phyloP scores from a whole-genome alignment of 2,329 filamentous ascomycete genomes.

The Xylariaceae sp. region DNA sequence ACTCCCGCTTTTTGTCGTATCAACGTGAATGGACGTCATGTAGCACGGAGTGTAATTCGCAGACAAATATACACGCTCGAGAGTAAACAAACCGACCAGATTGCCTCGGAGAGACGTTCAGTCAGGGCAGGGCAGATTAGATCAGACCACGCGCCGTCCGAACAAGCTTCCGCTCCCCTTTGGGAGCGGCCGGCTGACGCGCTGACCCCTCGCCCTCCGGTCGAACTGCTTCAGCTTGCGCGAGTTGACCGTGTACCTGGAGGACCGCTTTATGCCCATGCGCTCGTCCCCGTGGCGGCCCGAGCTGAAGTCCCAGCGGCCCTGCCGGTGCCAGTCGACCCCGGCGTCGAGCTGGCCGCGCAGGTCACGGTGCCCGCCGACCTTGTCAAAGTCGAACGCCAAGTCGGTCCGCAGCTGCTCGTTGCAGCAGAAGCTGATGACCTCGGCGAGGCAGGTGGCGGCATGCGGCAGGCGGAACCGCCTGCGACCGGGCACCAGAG shows the following conservation, averaged over 20 bases:
- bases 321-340: constrained; percentile 37
- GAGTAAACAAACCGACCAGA: too few species aligned
- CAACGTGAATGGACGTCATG: too few species aligned
- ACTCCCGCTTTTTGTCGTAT: too few species aligned
- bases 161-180: constrained; percentile 15
- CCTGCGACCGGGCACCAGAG: constrained; percentile 53
- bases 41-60: too few species aligned
- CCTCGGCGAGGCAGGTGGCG: constrained; percentile 64
- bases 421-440: constrained; percentile 69
- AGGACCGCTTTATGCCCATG: constrained; percentile 22
- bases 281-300: constrained; percentile 24
- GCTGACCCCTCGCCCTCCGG: constrained; percentile 12
- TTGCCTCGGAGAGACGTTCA: too few species aligned
- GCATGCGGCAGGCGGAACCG: constrained; percentile 64
- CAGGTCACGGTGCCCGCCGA: constrained; percentile 55
- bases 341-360: constrained; percentile 58
- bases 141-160: constrained; percentile 2
- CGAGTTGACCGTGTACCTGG: constrained; percentile 21
- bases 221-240: constrained; percentile 16
- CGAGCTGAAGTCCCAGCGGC: constrained; percentile 44
- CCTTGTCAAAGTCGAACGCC: constrained; percentile 59
- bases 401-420: constrained; percentile 65
- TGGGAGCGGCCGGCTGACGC: constrained; percentile 16
- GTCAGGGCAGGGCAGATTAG: too few species aligned
- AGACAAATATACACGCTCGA: too few species aligned